Evolutionary conservation across 1,284 basidiomycete genomes (phyloP).

Genomic region (Ustilago shanxiensis): DNA sequence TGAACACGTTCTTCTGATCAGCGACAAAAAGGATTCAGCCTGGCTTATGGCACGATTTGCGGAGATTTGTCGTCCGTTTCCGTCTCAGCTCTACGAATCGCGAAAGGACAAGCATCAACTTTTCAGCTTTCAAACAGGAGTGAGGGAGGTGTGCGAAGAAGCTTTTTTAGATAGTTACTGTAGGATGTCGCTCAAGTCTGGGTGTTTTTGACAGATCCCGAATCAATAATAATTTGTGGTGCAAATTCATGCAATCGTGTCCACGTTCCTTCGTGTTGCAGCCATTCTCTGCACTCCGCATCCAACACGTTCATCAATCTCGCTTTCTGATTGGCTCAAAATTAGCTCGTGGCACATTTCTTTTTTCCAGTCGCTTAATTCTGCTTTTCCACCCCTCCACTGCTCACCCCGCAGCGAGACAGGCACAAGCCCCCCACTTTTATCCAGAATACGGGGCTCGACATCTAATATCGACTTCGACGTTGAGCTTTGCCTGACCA

Average conservation of each 20-base stretch:
- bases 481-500: background rate
- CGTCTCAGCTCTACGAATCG: no score
- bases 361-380: no score
- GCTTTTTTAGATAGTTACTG: no score
- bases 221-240: conserved; percentile 12
- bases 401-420: background rate
- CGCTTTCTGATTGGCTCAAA: conserved; percentile 31
- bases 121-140: no score
- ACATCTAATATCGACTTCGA: background rate
- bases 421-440: background rate
- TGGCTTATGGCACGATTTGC: conserved; percentile 10
- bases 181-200: conserved; percentile 15
- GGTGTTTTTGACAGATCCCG: conserved; percentile 23
- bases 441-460: background rate
- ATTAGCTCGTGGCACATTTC: background rate
- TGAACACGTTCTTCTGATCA: conserved; percentile 5
- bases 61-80: conserved; percentile 9
- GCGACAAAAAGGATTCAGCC: background rate
- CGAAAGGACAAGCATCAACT: no score
- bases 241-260: conserved; percentile 29
- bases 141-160: no score
- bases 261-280: conserved; percentile 36
- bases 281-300: conserved; percentile 32
- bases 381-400: background rate
- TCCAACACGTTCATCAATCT: conserved; percentile 18